Conservation (phyloP, 306 rosid genomes). For the Carpinus viminea region DNA sequence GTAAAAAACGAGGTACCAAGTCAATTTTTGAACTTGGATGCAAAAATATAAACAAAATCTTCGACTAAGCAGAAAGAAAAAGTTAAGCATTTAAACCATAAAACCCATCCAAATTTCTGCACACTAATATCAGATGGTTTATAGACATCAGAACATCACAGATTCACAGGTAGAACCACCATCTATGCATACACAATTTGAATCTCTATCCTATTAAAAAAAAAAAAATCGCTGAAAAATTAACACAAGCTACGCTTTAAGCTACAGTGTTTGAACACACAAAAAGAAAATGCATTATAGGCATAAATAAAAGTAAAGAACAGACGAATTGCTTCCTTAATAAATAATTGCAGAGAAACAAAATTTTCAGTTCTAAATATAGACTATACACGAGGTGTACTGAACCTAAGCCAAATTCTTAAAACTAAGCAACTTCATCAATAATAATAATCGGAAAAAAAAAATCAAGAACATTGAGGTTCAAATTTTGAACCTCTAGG, state of each 20-base stretch:
- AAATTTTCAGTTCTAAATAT: not conserved
- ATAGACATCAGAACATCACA: not conserved
- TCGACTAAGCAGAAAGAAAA: not conserved
- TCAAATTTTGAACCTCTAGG: slow-evolving; percentile 40
- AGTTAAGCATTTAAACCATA: not conserved
- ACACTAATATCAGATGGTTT: not conserved
- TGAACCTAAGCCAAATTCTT: not conserved
- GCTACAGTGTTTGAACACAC: not conserved
- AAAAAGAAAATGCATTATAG: not conserved
- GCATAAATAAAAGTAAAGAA: not conserved
- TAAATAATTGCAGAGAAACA: not conserved
- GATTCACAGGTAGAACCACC: not conserved
- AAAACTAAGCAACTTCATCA: not conserved
- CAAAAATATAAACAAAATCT: not conserved
- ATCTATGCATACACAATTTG: not conserved
- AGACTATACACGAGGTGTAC: not conserved
- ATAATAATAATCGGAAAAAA: not conserved
- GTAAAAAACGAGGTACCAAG: not conserved
- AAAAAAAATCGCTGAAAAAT: not conserved
- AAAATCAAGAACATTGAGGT: slow-evolving; percentile 8
- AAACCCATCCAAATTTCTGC: too few relatives aligned
- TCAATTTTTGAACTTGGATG: not conserved
- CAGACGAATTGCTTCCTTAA: not conserved
- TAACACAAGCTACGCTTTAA: not conserved
- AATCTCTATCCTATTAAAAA: not conserved